Conservation (phyloP, 2,329 filamentous ascomycete species). For the Fusarium sp. region DNA sequence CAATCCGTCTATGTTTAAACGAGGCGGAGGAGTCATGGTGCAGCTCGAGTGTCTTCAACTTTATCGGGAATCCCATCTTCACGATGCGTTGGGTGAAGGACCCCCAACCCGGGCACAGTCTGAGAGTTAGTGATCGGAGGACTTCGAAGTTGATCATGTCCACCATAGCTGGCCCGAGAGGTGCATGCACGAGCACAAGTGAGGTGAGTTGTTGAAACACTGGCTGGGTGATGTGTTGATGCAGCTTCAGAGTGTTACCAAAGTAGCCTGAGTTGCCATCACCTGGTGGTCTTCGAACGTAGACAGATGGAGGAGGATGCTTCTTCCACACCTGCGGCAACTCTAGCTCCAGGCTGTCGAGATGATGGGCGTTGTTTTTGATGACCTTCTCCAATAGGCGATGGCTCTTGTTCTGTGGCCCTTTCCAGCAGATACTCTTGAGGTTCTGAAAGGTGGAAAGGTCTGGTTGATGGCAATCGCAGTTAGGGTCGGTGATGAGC, state of each 20-base stretch:
- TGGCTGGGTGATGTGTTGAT: fast-evolving
- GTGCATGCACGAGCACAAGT: not conserved
- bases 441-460: not conserved
- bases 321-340: too few species aligned
- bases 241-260: not conserved
- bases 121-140: not conserved
- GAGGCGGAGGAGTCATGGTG: not conserved
- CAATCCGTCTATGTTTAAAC: too few species aligned
- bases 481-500: not conserved
- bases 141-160: not conserved
- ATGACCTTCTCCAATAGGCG: not conserved
- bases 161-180: not conserved
- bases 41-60: not conserved
- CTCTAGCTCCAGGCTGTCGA: not conserved
- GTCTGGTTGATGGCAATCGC: not conserved
- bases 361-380: not conserved
- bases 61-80: fast-evolving
- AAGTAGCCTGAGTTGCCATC: not conserved
- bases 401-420: fast-evolving
- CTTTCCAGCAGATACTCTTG: not conserved
- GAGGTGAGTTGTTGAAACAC: not conserved
- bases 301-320: too few species aligned
- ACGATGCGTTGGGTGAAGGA: not conserved
- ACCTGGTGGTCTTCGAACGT: too few species aligned
- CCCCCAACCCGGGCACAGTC: not conserved